Conservation (phyloP, 2,329 filamentous ascomycete genomes). For the Colletotrichum australisinense region DNA sequence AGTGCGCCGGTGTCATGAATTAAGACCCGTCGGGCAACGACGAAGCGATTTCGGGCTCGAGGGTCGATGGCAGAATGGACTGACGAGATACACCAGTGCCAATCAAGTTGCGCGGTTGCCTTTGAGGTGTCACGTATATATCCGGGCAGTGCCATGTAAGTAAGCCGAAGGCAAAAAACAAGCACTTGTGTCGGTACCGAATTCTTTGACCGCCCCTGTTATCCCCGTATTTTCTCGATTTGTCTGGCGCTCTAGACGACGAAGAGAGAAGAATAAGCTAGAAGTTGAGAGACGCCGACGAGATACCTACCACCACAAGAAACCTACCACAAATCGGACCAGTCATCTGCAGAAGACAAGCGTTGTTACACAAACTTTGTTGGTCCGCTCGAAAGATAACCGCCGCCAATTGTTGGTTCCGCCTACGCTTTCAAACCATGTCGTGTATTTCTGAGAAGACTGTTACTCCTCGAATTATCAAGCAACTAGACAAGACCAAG, state of each 20-base stretch:
- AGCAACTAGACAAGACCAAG: neutral
- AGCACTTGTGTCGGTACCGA: constrained; percentile 1
- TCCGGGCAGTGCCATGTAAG: constrained; percentile 28
- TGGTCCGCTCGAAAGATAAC: neutral
- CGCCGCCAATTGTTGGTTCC: neutral
- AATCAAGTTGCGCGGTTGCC: constrained; percentile 22
- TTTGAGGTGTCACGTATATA: constrained; percentile 31
- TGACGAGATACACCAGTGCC: neutral
- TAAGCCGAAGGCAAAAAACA: constrained; percentile 22
- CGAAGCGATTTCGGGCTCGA: constrained; percentile 11
- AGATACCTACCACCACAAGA: neutral
- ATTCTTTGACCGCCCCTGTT: constrained; percentile 2
- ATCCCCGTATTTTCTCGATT: constrained; percentile 4
- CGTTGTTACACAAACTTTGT: neutral
- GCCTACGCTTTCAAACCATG: neutral
- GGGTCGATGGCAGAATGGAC: neutral
- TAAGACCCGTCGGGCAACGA: constrained; percentile 9
- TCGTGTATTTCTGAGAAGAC: neutral
- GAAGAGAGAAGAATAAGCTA: neutral
- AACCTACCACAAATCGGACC: neutral
- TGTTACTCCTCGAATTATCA: neutral
- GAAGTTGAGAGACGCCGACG: constrained; percentile 1
- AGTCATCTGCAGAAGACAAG: neutral
- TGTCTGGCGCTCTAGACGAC: neutral
- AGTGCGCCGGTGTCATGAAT: neutral